Base-by-base conservation (phyloP, 139 green algal genomes). In the Auxenochlorella pyrenoidosa region DNA sequence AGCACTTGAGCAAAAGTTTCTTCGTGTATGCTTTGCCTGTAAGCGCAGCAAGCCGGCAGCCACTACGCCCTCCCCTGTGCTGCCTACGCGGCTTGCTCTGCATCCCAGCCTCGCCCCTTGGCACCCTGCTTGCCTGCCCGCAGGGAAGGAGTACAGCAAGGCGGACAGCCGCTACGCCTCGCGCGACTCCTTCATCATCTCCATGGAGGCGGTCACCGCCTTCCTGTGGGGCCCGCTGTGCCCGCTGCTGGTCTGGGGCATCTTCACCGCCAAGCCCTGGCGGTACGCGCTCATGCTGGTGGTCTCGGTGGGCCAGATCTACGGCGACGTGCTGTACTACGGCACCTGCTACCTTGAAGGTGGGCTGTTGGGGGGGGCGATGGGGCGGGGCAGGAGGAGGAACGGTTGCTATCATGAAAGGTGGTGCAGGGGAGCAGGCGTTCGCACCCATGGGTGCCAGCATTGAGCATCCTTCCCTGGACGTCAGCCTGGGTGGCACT, bases 91-190 rank as follows among this genome's bases (percentile, higher is more conserved):
- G 36, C 36, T 36, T 51, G 36, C 63, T 19, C 38, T 5, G 41
- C 54, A 13, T 34, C 70, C 36, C 38, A 32, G 6, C 18, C 75
- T 63, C 10, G 30, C 77, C 3, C n/a, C 18, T 43, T n/a, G 58
- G 44, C 65, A 5, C 32, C 19, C 12, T 15, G 41, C 30, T n/a
- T 5, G 32, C 59, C n/a, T 54, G 47, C 47, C 16, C 0, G 41
- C 89, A 97, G 94, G 95, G 96, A 98, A 98, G 92, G 96, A 98
- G 92, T 98, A 98, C 87, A 82, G 88, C 71, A 97, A 97, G 77
- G 96, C 94, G 3, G 96, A 98, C 92, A 97, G 93, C 1, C 92
- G 96, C 43, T 98, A 99, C 86, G 94, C 94, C 21, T 95, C 92
- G 13, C 91, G 96, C 10, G 96, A 98, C 71, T 84, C 92, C n/a